phyloP scores from a whole-genome alignment of 345 rosid genomes.

The Leavenworthia alabamica region DNA sequence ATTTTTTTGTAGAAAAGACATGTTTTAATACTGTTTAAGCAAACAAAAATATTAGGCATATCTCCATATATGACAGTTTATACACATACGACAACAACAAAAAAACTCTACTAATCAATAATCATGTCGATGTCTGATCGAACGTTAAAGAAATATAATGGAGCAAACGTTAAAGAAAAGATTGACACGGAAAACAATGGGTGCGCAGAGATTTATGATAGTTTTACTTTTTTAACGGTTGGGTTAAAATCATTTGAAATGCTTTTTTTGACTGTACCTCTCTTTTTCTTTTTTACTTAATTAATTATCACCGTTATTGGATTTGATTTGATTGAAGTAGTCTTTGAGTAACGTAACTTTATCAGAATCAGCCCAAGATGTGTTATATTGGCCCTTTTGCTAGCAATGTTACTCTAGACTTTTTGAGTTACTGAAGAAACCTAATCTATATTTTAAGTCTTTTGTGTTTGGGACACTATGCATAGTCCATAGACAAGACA shows the following conservation, averaged over 20 bases:
- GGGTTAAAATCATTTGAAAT: constrained; percentile 21
- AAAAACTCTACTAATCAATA: too few relatives aligned
- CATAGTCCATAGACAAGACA: too few relatives aligned
- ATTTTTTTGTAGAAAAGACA: too few relatives aligned
- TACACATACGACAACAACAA: neutral
- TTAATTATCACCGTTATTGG: neutral
- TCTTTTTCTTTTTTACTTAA: neutral
- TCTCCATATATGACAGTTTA: neutral
- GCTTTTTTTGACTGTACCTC: constrained; percentile 23
- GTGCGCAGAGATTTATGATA: constrained; percentile 7
- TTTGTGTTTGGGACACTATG: neutral
- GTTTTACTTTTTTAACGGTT: constrained; percentile 8
- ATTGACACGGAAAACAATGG: constrained; percentile 32
- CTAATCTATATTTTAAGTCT: neutral
- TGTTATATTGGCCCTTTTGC: neutral
- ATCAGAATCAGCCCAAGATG: neutral
- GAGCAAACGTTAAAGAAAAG: constrained; percentile 24
- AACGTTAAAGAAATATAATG: too few relatives aligned
- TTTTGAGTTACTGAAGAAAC: neutral
- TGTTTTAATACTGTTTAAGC: neutral
- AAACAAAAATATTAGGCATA: neutral
- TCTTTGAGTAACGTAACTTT: neutral
- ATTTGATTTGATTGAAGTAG: neutral
- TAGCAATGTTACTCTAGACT: neutral
- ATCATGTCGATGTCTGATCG: too few relatives aligned